Conservation (phyloP, 768 basidiomycete genomes). For the Calocera cornea region DNA sequence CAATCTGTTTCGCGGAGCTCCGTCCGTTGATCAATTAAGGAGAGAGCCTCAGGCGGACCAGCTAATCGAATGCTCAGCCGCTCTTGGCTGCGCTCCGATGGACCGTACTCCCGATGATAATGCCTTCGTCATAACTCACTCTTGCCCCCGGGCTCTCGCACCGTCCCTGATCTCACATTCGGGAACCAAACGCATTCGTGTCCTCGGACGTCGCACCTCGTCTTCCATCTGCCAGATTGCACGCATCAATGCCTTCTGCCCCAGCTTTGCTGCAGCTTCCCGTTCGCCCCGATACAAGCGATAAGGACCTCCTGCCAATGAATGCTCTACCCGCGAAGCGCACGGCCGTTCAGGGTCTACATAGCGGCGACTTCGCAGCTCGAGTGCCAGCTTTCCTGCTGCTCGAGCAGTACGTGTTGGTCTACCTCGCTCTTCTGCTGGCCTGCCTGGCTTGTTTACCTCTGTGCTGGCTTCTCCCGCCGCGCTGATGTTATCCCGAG, state of each 20-base stretch:
- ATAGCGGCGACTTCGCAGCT: neutral
- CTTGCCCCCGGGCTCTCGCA: neutral
- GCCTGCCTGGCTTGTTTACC: neutral
- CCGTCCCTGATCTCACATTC: neutral
- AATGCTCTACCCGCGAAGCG: neutral
- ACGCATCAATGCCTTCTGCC: neutral
- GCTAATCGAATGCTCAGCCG: neutral
- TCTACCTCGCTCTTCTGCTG: neutral
- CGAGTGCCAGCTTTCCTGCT: neutral
- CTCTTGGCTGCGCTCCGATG: neutral
- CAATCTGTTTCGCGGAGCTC: neutral
- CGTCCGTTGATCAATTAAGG: neutral
- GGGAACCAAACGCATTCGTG: neutral
- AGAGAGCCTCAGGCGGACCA: neutral
- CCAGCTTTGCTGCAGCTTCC: neutral
- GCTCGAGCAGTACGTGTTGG: neutral
- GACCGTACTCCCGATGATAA: neutral
- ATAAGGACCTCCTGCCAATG: conserved; percentile 1
- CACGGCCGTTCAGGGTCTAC: neutral
- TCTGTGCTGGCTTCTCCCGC: neutral
- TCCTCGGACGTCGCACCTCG: neutral
- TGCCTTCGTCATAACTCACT: neutral
- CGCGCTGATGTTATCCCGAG: neutral
- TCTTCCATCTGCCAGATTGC: neutral
- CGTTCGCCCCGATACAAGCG: neutral